Percentiles rank a stretch among this genome's conserved stretches.
Evolutionary conservation across 257 asterid genomes (phyloP).

Genomic region (Fraxinus excelsior): DNA sequence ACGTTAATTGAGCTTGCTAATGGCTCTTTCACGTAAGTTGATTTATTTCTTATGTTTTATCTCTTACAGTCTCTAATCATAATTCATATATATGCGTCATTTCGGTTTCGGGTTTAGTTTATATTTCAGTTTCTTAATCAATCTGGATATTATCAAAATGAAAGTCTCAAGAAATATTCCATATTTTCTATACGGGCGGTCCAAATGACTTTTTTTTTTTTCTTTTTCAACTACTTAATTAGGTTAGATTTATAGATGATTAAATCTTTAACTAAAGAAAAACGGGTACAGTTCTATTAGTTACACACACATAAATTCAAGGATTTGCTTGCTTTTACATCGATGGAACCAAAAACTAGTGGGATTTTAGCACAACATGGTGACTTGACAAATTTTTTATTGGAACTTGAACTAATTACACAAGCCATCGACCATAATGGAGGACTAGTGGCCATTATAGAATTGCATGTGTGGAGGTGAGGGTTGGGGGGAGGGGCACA

Average conservation of each 20-base stretch:
- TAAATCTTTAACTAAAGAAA: background rate
- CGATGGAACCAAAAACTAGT: slow-evolving; percentile 14
- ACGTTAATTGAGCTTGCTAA: slow-evolving; percentile 64
- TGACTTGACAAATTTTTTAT: slow-evolving; percentile 30
- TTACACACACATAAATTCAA: background rate
- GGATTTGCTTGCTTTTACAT: background rate
- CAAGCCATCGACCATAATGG: slow-evolving; percentile 35
- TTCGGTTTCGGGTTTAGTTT: too few relatives aligned
- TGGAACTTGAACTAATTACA: slow-evolving; percentile 23
- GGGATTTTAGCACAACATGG: slow-evolving; percentile 5
- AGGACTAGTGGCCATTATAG: slow-evolving; percentile 49
- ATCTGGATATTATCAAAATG: background rate
- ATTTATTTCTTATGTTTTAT: background rate
- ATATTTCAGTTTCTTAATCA: background rate
- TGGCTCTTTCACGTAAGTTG: slow-evolving; percentile 79
- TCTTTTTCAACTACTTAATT: background rate
- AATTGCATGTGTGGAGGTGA: background rate
- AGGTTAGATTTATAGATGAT: background rate
- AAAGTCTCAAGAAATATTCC: background rate
- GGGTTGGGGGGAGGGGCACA: background rate
- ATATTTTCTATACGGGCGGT: background rate
- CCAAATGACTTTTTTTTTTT: too few relatives aligned
- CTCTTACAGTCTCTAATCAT: background rate
- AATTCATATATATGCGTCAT: background rate
- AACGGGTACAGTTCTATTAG: background rate